Evolutionary conservation across 768 basidiomycete species (phyloP), one percentile per base, ranked within the genome.

Genomic region (Leucocoprinus leucothites): DNA sequence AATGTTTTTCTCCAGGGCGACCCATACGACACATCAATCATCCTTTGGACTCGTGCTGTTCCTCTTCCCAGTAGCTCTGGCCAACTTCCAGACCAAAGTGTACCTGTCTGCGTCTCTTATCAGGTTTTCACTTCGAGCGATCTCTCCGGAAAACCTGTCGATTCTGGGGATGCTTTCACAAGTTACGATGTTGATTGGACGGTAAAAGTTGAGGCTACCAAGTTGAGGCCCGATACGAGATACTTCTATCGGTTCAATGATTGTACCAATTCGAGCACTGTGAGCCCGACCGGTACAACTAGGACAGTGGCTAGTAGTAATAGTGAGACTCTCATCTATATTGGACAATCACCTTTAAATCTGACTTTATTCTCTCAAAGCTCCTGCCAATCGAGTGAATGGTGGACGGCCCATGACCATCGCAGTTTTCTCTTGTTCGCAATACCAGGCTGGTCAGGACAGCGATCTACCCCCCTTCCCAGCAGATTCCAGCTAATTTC

Each of bases 401-500:
- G 73, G 76, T 19, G 81, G 82, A 5, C 76, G 76, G 41, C 77
- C 77, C 9, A 56, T 82, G 26, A 76, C 74, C 1, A 62, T 85
- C n/a, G 82, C 81, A 0, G 78, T 84, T 2, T 84, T 83, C 65
- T 82, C 80, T 4, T 84, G 82, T 63, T 81, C 81, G 2, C 78
- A 78, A 52, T 81, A 69, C 61, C 82, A 80, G 64, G 67, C 70
- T 42, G 79, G 80, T 75, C 48, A 21, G 67, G n/a, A n/a, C 31
- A 5, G 31, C 5, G 11, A 31, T 31, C 31, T 11, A 11, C 5
- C 6, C 31, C 11, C 11, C 31, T 31, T 31, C n/a, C n/a, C n/a
- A n/a, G 31, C 6, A 5, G 31, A 5, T 5, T 11, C 11, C 31
- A 5, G 31, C 11, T 31, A 31, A 31, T 5, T 31, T 11, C 31